These are phyloP conservation scores for Entomortierella chlamydospora DNA, from an alignment of 192 early-diverging fungal species.

Conservation along the genomic window DNA sequence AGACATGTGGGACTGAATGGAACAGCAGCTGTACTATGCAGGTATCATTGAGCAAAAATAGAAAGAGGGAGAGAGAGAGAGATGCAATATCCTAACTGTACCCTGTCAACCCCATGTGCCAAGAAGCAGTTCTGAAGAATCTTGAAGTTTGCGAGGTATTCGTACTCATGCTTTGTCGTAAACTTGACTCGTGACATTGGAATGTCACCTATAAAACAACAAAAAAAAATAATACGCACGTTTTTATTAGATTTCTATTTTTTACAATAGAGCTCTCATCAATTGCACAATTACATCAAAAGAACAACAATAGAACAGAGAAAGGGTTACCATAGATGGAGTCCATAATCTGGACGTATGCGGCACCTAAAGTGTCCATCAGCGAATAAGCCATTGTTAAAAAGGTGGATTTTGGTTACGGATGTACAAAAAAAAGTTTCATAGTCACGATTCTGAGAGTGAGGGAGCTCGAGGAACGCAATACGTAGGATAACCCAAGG, in stretches of 20 bases:
- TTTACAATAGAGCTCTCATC: too few relatives aligned
- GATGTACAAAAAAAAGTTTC: too few relatives aligned
- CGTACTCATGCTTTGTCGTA: constrained; percentile 93
- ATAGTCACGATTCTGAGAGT: not conserved
- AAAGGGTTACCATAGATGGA: constrained; percentile 69
- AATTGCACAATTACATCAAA: not conserved
- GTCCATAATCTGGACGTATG: constrained; percentile 78
- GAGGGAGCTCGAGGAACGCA: too few relatives aligned
- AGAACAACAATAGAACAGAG: not conserved
- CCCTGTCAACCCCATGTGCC: constrained; percentile 92
- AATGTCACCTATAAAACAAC: constrained; percentile 68
- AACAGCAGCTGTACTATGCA: too few relatives aligned
- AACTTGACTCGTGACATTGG: constrained; percentile 94
- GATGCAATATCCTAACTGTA: constrained; percentile 45
- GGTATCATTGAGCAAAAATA: too few relatives aligned
- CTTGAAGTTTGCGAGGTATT: constrained; percentile 96
- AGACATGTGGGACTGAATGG: not conserved
- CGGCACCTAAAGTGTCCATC: constrained; percentile 63
- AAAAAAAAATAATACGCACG: constrained; percentile 1
- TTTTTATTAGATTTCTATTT: too few relatives aligned
- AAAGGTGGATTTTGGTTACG: too few relatives aligned
- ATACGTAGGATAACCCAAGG: too few relatives aligned
- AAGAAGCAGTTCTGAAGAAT: constrained; percentile 88
- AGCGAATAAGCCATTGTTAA: not conserved
- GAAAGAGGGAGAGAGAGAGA: not conserved